Evolutionary conservation across 2,329 filamentous ascomycete species (phyloP), one percentile per base, ranked within the genome.

Genomic region (Ophiocordyceps robertsii): DNA sequence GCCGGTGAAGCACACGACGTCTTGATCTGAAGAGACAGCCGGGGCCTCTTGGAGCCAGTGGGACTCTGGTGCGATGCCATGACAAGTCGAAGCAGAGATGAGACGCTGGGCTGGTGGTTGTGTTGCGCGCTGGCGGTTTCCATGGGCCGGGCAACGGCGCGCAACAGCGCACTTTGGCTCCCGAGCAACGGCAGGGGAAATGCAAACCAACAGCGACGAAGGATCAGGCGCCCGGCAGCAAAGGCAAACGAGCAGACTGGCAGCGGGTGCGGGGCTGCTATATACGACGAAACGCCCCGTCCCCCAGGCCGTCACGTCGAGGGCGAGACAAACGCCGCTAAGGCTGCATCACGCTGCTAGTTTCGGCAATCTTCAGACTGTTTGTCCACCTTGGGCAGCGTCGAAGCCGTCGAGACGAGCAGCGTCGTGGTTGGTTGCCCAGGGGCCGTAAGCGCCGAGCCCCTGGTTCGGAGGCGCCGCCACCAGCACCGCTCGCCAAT

Each of bases 1-100:
- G 61, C 55, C 35, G 51, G 53, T 4, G 65, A 54, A 30, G 57
- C 59, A 43, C 58, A 55, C 29, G 64, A 56, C 21, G 70, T 62
- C 51, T 71, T 72, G 52, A 68, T 76, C 53, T 74, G 69, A 50
- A 77, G 68, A 42, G 72, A 73, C 47, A 80, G 60, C 53, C 73
- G 67, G 3, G 77, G 76, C 54, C 68, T 68, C 62, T 67, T 73
- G 42, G 64, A 37, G 21, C 21, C 42, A 21, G 41, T 43, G 2
- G 43, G 29, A 3, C n/a, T 29, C 7, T 44, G 47, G 38, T 6
- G 60, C 57, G 43, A 56, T 58, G 32, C 38, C 47, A 51, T 50
- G 40, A 16, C 17, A 8, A 14, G 4, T 14, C 4, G 14, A 10
- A 17, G 33, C 9, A n/a, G 24, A 27, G 24, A 27, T 6, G 24